A percentile compares a stretch with the other conserved stretches of the same genome.
phyloP scores from a whole-genome alignment of 2,329 filamentous ascomycete species.

The Colletotrichum sp. region DNA sequence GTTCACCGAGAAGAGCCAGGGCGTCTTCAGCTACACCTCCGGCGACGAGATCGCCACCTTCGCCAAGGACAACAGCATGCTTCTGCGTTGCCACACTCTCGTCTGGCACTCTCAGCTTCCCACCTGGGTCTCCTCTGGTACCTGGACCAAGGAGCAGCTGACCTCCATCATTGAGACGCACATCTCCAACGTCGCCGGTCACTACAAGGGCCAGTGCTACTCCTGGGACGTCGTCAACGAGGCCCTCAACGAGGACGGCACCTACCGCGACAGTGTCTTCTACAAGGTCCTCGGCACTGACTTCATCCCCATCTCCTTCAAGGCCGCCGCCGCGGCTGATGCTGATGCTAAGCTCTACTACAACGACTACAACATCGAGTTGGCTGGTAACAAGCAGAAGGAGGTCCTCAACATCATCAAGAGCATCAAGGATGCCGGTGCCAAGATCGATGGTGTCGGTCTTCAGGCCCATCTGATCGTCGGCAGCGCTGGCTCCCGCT shows the following conservation, averaged over 20 bases:
- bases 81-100: constrained; percentile 57
- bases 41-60: constrained; percentile 61
- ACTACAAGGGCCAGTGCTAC: constrained; percentile 52
- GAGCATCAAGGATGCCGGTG: constrained; percentile 38
- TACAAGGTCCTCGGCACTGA: constrained; percentile 46
- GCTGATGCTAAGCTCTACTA: constrained; percentile 44
- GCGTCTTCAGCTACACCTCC: constrained; percentile 61
- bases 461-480: constrained; percentile 56
- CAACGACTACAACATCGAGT: constrained; percentile 55
- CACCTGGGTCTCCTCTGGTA: constrained; percentile 42
- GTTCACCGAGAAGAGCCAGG: constrained; percentile 61
- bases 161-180: constrained; percentile 53
- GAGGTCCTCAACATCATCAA: constrained; percentile 40
- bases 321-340: constrained; percentile 45
- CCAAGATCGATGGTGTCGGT: constrained; percentile 58
- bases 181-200: constrained; percentile 48
- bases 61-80: constrained; percentile 17
- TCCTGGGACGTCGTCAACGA: constrained; percentile 61
- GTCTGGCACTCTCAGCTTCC: constrained; percentile 50
- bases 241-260: constrained; percentile 48
- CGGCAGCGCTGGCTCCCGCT: constrained; percentile 45
- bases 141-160: constrained; percentile 42
- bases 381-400: constrained; percentile 56
- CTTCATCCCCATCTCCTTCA: constrained; percentile 52
- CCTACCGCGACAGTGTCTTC: constrained; percentile 41